Evolutionary conservation across 129 eudicot species (phyloP), one percentile per base, ranked within the genome.

Genomic region (Helichrysum umbraculigerum): DNA sequence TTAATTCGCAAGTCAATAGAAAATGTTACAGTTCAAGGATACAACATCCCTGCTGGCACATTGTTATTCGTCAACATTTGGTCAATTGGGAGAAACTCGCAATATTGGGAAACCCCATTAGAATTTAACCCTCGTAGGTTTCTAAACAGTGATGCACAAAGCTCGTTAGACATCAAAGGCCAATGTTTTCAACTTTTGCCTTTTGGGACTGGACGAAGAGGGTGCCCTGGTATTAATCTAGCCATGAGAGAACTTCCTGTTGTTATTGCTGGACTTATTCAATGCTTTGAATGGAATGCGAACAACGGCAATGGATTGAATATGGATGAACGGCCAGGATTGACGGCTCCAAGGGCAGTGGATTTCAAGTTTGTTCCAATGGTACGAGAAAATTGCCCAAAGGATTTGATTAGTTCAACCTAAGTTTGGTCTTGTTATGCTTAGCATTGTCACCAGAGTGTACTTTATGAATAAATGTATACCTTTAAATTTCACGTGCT

Each of bases 281-380:
- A 87, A 63, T 84, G 88, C 86, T 87, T 87, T 66, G 88, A 87
- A 4, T 87, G 91, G 91, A 84, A 79, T 11, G 67, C 68, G 4
- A 66, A 76, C 0, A 81, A 71, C 0, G 22, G 58, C 8, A 73
- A 70, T 10, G 20, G 16, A 1, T 42, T 84, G 9, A 79, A 47
- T 72, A 84, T 80, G 83, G 63, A 75, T 9, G 91, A 87, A 70
- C 66, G 83, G 20, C 70, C 86, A 14, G 91, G 91, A n/a, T 70
- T 87, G 65, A 76, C 91, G 0, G 86, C 78, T 76, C 91, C 91
- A 3, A 81, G 91, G 83, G 86, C 91, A 2, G 59, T 60, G 19
- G 88, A 87, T 76, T 73, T 84, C 8, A 65, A 84, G 29, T 84
- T 84, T 77, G 65, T 81, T 16, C 80, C 85, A 14, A 66, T 58